Evolutionary conservation across 2,329 filamentous ascomycete species (phyloP).

Genomic region (Fusarium poae): DNA sequence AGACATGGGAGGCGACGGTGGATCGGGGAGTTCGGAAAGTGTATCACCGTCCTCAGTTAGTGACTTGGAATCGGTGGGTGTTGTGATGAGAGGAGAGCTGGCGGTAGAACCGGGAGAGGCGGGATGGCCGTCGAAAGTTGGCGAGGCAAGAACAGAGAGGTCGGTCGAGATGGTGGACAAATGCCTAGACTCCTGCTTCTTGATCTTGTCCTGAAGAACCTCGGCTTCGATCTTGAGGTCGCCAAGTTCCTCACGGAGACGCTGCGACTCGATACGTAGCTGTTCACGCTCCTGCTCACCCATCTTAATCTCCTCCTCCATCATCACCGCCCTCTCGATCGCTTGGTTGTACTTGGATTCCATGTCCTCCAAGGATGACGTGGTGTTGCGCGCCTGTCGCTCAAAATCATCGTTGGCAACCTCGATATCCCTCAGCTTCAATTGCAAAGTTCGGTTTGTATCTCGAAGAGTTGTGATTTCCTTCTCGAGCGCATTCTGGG

Average conservation of each 20-base stretch:
- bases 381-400: slow-evolving; percentile 93
- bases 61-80: slow-evolving; percentile 80
- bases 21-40: slow-evolving; percentile 78
- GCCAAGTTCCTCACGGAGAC: slow-evolving; percentile 88
- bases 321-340: slow-evolving; percentile 90
- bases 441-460: slow-evolving; percentile 81
- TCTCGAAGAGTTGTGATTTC: slow-evolving; percentile 95
- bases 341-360: slow-evolving; percentile 97
- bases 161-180: slow-evolving; percentile 72
- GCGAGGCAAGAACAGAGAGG: slow-evolving; percentile 74
- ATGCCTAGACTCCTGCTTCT: slow-evolving; percentile 73
- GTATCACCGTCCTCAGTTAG: slow-evolving; percentile 63
- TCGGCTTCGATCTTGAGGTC: slow-evolving; percentile 96
- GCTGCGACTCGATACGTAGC: slow-evolving; percentile 90
- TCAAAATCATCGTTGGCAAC: slow-evolving; percentile 99
- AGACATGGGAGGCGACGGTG: slow-evolving; percentile 93
- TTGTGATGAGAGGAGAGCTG: slow-evolving; percentile 90
- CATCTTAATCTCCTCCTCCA: slow-evolving; percentile 93
- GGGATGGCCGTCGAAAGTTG: slow-evolving; percentile 78
- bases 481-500: slow-evolving; percentile 90
- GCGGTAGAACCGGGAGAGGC: slow-evolving; percentile 85
- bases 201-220: slow-evolving; percentile 93
- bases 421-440: slow-evolving; percentile 92
- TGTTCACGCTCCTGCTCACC: slow-evolving; percentile 92
- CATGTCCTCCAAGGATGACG: slow-evolving; percentile 94